A percentile compares a stretch with the other conserved stretches of the same genome.
These are phyloP conservation scores for Mycena olivaceomarginata DNA, from an alignment of 768 basidiomycete species.

Conservation along the genomic window DNA sequence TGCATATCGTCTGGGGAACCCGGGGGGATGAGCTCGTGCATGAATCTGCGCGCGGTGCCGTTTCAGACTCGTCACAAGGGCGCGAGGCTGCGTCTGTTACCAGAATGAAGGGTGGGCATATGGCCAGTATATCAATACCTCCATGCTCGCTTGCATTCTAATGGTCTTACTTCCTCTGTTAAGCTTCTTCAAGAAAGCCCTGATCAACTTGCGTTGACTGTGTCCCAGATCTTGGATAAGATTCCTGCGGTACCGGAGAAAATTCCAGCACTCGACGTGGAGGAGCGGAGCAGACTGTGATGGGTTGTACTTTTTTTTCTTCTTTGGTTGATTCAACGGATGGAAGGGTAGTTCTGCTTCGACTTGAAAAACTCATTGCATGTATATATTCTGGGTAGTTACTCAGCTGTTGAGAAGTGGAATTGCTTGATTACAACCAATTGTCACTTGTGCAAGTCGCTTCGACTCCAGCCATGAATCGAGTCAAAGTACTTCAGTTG, in stretches of 20 bases:
- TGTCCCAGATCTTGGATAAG: slow-evolving; percentile 1
- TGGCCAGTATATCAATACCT: background rate
- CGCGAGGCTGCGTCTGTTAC: slow-evolving; percentile 24
- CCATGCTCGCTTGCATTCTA: background rate
- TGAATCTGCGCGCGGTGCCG: background rate
- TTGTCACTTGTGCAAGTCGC: no score
- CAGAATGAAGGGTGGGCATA: slow-evolving; percentile 18
- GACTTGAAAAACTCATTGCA: no score
- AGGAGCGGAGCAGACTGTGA: slow-evolving; percentile 21
- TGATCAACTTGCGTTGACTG: background rate
- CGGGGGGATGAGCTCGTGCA: slow-evolving; percentile 6
- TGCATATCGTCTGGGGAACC: slow-evolving; percentile 31
- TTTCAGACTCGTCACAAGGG: slow-evolving; percentile 19
- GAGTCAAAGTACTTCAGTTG: no score
- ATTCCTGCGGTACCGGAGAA: background rate
- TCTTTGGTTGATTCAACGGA: no score
- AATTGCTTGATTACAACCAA: no score
- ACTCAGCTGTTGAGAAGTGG: no score
- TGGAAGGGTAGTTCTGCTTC: no score
- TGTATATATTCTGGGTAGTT: no score
- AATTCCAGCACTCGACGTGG: background rate
- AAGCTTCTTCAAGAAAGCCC: slow-evolving; percentile 26
- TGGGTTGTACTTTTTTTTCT: background rate
- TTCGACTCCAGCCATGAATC: no score
- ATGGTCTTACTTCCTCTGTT: background rate